Evolutionary conservation across 148 eudicot species (phyloP), one percentile per base, ranked within the genome.

Genomic region (Diospyros kaki): DNA sequence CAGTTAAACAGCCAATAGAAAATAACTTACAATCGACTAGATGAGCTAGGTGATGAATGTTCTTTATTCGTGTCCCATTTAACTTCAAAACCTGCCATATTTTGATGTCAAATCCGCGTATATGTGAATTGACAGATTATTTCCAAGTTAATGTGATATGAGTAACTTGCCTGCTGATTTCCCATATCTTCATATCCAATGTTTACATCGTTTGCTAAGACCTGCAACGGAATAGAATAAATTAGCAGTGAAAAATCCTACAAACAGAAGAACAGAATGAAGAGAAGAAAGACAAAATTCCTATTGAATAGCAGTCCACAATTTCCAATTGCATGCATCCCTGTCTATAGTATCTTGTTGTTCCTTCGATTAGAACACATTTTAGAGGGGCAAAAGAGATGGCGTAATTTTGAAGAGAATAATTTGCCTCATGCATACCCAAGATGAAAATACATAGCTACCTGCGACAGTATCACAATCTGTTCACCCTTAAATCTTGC

Each of bases 161-260:
- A 54, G 15, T 58, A 63, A 78, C 87, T 85, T 83, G 83, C 98
- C 93, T 94, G 98, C 76, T 92, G 92, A 76, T 90, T 92, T 79
- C 89, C 84, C 96, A 94, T 89, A 75, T 92, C 96, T 77, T 94
- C 98, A 52, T 94, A 94, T 66, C 98, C 98, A 56, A 94, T 90
- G 76, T 92, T 94, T 45, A 84, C 92, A 77, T 94, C 98, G 77
- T 92, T 92, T 58, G 98, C 98, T 73, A 94, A 81, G 75, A 94
- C 98, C 79, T 77, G 70, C 18, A 42, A 70, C 51, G n/a, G 9
- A 52, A 63, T n/a, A 46, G 45, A 51, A 72, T 3, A 43, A 6
- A 42, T 64, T 42, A 61, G 45, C n/a, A 60, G 28, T 44, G 14
- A 42, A 15, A 73, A 63, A 62, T 51, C 12, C 52, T 17, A 46